These are phyloP conservation scores for Trichoderma brevicompactum DNA, from an alignment of 2,329 filamentous ascomycete species.

Conservation along the genomic window DNA sequence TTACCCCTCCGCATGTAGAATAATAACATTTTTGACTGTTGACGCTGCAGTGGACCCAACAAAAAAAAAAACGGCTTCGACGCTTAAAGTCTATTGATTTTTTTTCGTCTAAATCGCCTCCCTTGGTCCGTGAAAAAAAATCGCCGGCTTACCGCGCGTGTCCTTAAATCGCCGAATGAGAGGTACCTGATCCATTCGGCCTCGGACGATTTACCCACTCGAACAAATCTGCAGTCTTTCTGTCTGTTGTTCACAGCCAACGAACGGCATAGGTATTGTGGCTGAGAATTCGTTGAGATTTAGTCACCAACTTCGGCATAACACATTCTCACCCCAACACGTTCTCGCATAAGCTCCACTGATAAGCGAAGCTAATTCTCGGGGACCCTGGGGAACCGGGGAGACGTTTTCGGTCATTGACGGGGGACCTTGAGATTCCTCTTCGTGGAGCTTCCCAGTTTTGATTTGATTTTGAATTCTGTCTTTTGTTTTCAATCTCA, in stretches of 20 bases:
- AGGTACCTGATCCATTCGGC: neutral
- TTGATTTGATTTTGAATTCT: neutral
- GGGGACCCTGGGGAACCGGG: conserved; percentile 11
- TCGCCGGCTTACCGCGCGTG: neutral
- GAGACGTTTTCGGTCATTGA: conserved; percentile 2
- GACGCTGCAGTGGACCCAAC: conserved; percentile 18
- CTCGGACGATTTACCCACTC: neutral
- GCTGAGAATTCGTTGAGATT: conserved; percentile 16
- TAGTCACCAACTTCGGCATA: neutral
- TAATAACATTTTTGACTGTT: neutral
- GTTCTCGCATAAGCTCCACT: conserved; percentile 16
- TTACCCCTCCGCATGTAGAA: neutral
- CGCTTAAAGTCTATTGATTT: neutral
- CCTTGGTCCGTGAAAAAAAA: neutral
- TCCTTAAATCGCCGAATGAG: conserved; percentile 8
- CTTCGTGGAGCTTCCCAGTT: neutral
- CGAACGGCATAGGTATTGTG: neutral
- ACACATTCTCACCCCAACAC: conserved; percentile 22
- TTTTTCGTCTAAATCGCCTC: neutral
- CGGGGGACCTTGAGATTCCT: neutral
- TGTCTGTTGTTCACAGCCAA: neutral
- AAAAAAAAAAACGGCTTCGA: conserved; percentile 12
- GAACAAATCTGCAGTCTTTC: neutral
- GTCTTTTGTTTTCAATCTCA: neutral
- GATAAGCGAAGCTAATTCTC: conserved; percentile 21